Evolutionary conservation across 2,329 filamentous ascomycete genomes (phyloP), one percentile per base, ranked within the genome.

Genomic region (Fusarium pseudograminearum): DNA sequence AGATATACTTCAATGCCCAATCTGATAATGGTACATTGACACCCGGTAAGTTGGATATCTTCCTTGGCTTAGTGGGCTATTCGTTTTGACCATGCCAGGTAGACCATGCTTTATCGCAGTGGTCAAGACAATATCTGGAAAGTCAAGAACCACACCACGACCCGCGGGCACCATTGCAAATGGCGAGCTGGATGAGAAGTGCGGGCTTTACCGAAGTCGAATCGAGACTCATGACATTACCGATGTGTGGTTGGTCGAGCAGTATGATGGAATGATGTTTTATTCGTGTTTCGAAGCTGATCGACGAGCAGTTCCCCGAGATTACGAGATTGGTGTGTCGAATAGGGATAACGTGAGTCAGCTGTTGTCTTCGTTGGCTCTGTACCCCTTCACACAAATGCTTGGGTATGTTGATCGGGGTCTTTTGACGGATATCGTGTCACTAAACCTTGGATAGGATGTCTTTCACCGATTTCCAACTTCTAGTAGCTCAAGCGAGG

Each of bases 1-100:
- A 97, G 76, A 87, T 94, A 73, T 93, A 97, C 75, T 91, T 90
- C 78, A 93, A 93, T 69, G 89, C 93, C 28, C 94, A 97, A 78
- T 97, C 93, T 1, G 89, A 95, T 72, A 97, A 93, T 73, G 93
- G 93, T 7, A 89, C 88, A n/a, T 81, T 96, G 72, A 90, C 88
- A 14, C 85, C 90, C 52, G 84, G 88, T 85, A 75, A 78, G 84
- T 48, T 22, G 12, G 22, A 11, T n/a, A 20, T 36, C 8, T 12
- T 5, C 44, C 14, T 20, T 18, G 7, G 2, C 12, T 33, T 40
- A 16, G 15, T 38, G 6, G 8, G 8, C 14, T 54, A 61, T 75
- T 46, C 69, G 31, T 47, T 18, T n/a, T 55, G 50, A 58, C 40
- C 42, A 16, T n/a, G 18, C 12, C 18, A n/a, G 14, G 28, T 34